A percentile compares a stretch with the other conserved stretches of the same genome.
Evolutionary conservation across 441 rosid genomes (phyloP).

Genomic region (Monsonia emarginata): DNA sequence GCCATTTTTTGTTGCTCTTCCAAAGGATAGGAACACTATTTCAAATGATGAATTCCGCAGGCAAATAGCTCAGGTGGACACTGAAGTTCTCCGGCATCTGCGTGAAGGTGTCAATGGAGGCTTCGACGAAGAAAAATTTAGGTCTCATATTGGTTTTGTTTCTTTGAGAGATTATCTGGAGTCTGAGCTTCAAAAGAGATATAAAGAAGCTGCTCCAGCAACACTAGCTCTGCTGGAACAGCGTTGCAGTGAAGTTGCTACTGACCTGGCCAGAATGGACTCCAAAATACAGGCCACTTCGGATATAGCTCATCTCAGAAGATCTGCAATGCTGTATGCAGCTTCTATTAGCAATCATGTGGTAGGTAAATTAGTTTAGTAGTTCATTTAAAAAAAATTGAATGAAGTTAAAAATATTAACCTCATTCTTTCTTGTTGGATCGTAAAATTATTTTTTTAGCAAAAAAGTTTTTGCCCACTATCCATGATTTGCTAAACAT

Average conservation of each 20-base stretch:
- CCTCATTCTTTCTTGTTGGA: no score
- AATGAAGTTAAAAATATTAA: no score
- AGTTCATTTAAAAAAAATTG: neutral
- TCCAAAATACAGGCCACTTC: slow-evolving; percentile 72
- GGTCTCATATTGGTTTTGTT: slow-evolving; percentile 56
- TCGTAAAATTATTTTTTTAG: no score
- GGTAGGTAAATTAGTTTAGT: no score
- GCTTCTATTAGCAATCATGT: slow-evolving; percentile 80
- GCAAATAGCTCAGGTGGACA: slow-evolving; percentile 77
- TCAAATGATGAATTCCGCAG: slow-evolving; percentile 82
- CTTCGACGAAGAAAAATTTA: slow-evolving; percentile 79
- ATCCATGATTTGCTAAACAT: no score
- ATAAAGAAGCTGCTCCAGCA: slow-evolving; percentile 89
- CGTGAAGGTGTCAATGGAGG: slow-evolving; percentile 75
- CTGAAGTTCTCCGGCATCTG: slow-evolving; percentile 53
- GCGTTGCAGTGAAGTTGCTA: slow-evolving; percentile 60
- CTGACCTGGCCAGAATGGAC: slow-evolving; percentile 58
- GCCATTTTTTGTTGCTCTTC: slow-evolving; percentile 83
- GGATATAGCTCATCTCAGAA: slow-evolving; percentile 72
- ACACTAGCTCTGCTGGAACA: slow-evolving; percentile 93
- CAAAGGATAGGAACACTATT: slow-evolving; percentile 62
- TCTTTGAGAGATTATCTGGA: slow-evolving; percentile 77
- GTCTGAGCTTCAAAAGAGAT: slow-evolving; percentile 83
- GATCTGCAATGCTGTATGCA: slow-evolving; percentile 73
- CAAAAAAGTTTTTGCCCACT: no score